Base-by-base conservation (phyloP, 305 asterid genomes). In the Fraxinus paxiana region DNA sequence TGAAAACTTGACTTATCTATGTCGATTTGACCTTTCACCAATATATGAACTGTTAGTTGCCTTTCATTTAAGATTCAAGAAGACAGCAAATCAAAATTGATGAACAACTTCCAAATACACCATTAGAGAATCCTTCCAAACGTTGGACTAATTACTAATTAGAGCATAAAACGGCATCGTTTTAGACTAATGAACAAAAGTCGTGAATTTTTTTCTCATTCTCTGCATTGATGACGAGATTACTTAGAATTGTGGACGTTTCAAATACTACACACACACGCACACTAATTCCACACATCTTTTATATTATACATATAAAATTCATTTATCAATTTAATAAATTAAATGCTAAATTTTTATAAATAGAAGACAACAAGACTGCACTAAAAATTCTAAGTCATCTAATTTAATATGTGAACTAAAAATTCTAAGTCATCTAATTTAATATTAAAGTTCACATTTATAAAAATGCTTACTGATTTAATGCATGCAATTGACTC, bases 1-100 rank as follows among this genome's bases (percentile, higher is more conserved):
- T 48, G 73, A 22, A 82, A 78, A 51, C 48, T 65, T n/a, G 37
- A 59, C 46, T 13, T 74, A 78, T 37, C 33, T n/a, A 46, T 70
- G 0, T 73, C 9, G 41, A 5, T 26, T 24, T 26, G 26, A 17
- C 43, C 54, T 6, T 35, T 24, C 5, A n/a, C 4, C 75, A 38
- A 24, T 67, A 35, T 34, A 65, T 82, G 84, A 37, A 46, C 3
- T 22, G n/a, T 6, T 43, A n/a, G 79, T 41, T n/a, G 46, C 48
- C 81, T 76, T 76, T 3, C 56, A 38, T 37, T 46, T 46, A 38
- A 43, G n/a, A 43, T 43, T 43, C 46, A 28, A 46, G 82, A 71
- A 24, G 18, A 28, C 43, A 7, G 54, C 26, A 12, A 26, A 35
- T 71, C 59, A 17, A 26, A 8, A 54, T 46, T 69, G 20, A 63